Percentiles rank a stretch among this genome's conserved stretches.
These are phyloP conservation scores for Gossypium armourianum DNA, from an alignment of 441 rosid species.

Conservation along the genomic window DNA sequence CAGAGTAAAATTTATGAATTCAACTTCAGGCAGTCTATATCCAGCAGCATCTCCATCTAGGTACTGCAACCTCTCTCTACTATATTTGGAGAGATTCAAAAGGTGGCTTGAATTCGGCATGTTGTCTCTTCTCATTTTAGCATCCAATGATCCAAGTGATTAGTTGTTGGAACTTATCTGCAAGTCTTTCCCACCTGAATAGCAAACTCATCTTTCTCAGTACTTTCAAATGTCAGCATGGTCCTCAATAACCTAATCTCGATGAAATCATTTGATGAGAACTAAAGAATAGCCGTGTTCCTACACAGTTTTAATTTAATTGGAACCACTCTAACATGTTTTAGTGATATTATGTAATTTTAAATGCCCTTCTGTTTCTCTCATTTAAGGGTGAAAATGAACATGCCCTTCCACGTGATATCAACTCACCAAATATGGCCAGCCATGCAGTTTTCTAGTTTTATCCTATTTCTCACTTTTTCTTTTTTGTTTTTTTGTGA, in stretches of 20 bases:
- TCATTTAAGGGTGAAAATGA: neutral
- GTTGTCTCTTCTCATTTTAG: slow-evolving; percentile 5
- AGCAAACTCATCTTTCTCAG: neutral
- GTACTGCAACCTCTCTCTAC: slow-evolving; percentile 21
- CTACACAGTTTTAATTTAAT: neutral
- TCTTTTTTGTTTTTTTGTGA: neutral
- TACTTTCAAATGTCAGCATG: neutral
- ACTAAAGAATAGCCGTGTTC: neutral
- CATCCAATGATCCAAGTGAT: slow-evolving; percentile 1
- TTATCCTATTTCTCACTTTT: neutral
- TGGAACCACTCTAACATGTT: slow-evolving; percentile 6
- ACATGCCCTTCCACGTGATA: neutral
- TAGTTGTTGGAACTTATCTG: neutral
- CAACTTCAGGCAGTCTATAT: slow-evolving; percentile 36
- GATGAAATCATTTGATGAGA: neutral
- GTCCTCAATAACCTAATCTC: neutral
- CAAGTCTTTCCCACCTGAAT: slow-evolving; percentile 8
- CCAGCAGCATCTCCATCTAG: slow-evolving; percentile 39
- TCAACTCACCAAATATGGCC: neutral
- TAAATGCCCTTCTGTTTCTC: neutral
- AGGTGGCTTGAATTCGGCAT: neutral
- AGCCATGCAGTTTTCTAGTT: neutral
- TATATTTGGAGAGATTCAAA: slow-evolving; percentile 2
- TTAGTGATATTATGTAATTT: neutral
- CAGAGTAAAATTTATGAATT: slow-evolving; percentile 47